Evolutionary conservation across 805 yeast species (phyloP).

Genomic region (Komagataella kurtzmanii): DNA sequence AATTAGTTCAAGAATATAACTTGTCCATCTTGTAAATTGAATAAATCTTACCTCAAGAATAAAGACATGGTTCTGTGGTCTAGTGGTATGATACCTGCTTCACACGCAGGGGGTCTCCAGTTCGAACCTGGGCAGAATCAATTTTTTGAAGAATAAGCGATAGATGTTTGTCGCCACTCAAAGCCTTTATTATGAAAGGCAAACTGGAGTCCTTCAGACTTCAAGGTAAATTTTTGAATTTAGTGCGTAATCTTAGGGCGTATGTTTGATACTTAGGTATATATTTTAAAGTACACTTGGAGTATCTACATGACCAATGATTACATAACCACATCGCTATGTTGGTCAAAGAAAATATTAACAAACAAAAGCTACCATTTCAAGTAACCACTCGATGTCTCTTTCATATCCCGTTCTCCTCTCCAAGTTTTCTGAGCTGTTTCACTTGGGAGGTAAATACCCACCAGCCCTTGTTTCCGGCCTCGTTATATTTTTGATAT

Average conservation of each 20-base stretch:
- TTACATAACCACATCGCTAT: not conserved
- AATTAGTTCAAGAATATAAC: too few species aligned
- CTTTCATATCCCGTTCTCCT: not conserved
- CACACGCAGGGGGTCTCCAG: not conserved
- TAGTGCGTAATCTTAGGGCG: not conserved
- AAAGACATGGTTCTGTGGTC: conserved; percentile 58
- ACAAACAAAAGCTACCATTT: not conserved
- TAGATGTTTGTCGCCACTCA: too few species aligned
- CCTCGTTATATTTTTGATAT: conserved; percentile 35
- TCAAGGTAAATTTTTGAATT: not conserved
- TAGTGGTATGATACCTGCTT: conserved; percentile 41
- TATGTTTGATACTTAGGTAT: too few species aligned
- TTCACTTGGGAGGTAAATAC: conserved; percentile 4
- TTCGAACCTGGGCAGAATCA: conserved; percentile 1
- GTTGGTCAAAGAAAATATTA: not conserved
- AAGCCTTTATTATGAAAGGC: too few species aligned
- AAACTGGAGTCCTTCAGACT: too few species aligned
- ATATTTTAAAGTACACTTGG: too few species aligned
- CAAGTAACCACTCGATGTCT: not conserved
- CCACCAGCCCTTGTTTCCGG: conserved; percentile 59
- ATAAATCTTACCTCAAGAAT: too few species aligned
- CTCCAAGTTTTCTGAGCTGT: not conserved
- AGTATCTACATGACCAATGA: not conserved
- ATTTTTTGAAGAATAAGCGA: not conserved
- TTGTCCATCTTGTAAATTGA: too few species aligned